Base-by-base conservation (phyloP, 176 grass and related monocot genomes). In the Zoysia japonica region DNA sequence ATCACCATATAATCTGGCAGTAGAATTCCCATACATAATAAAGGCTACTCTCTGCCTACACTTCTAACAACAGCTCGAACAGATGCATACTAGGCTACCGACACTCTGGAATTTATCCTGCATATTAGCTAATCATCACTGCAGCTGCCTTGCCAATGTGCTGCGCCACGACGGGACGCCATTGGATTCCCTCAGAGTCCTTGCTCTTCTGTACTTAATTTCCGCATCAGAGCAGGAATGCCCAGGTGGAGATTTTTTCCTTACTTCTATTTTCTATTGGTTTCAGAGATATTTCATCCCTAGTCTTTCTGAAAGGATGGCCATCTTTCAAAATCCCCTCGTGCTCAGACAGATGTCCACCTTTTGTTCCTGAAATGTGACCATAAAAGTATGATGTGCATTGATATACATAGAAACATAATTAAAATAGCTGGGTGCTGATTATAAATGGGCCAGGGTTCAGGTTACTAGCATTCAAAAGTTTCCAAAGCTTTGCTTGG, bases 171-270 rank as follows among this genome's bases (percentile, higher is more conserved):
- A 84, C 52, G 93, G 40, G 76, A 86, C 70, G 3, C 75, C 73
- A 7, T 90, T 91, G 48, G 88, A 76, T 89, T 99, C 96, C 90
- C 96, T 93, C 79, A 99, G 83, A 72, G 92, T 99, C 93, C 92
- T 99, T 38, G 92, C 88, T 67, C 96, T 89, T 85, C 92, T 90
- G 79, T 89, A 99, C 61, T 99, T 92, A 5, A 99, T 88, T 64
- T 99, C 96, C 41, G 92, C 96, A 75, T 99, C 96, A 65, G 96
- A 99, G 76, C 88, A 95, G 5, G 92, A 89, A 63, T 95, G 80
- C 5, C 88, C 79, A 19, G 86, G 87, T 17, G 48, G 80, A 69
- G 60, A 72, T 89, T 89, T 92, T 82, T 85, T 97, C 85, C 87
- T 90, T 2, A 80, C 71, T 57, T 91, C 90, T 28, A 28, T 28